Percentiles rank a stretch among this genome's conserved stretches.
Conservation (phyloP, 257 asterid genomes). For the Solanum verrucosum region DNA sequence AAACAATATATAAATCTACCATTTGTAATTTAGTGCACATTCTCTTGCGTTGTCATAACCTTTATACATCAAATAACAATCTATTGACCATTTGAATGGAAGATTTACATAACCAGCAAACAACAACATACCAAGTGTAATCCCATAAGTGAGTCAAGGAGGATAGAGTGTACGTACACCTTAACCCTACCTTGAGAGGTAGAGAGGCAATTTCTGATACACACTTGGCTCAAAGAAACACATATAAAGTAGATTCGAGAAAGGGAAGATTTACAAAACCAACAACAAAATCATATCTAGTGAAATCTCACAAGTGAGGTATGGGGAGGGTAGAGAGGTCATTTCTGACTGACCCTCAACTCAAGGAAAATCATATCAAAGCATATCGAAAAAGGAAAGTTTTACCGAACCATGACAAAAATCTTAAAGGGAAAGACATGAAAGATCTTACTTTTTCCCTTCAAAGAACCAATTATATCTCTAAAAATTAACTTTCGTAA, state of each 20-base stretch:
- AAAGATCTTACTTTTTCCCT: neutral
- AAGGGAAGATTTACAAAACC: neutral
- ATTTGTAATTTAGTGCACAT: neutral
- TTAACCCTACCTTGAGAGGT: neutral
- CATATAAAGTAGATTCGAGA: neutral
- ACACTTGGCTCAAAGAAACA: neutral
- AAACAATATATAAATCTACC: neutral
- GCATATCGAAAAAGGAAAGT: too few relatives aligned
- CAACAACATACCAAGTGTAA: neutral
- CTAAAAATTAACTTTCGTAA: neutral
- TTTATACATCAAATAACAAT: neutral
- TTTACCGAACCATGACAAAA: too few relatives aligned
- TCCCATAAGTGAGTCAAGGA: neutral
- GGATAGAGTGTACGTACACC: neutral
- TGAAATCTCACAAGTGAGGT: neutral
- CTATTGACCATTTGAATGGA: neutral
- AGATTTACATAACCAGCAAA: neutral
- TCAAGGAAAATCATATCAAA: too few relatives aligned
- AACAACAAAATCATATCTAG: neutral
- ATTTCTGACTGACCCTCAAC: neutral
- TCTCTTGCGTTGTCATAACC: neutral
- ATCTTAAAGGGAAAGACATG: too few relatives aligned
- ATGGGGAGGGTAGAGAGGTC: neutral
- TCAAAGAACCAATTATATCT: neutral
- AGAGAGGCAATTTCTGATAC: too few relatives aligned